Evolutionary conservation across 2,329 filamentous ascomycete species (phyloP).

Genomic region (Talaromyces islandicus): DNA sequence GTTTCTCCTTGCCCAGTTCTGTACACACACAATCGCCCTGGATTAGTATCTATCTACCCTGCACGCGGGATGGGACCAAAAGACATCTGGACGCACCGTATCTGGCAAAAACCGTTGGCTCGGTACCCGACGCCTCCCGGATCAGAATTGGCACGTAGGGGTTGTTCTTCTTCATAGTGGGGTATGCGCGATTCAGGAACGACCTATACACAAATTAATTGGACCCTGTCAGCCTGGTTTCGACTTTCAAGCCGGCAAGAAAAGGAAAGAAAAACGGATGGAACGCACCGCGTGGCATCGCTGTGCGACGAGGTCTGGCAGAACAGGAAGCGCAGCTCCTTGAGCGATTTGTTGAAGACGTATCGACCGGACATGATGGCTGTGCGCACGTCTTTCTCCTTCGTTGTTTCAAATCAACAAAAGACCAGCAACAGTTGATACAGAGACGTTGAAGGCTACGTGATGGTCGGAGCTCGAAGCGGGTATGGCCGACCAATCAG

Average conservation of each 20-base stretch:
- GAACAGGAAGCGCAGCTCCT: constrained; percentile 95
- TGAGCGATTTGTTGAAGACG: constrained; percentile 79
- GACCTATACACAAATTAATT: constrained; percentile 49
- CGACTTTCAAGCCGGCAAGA: neutral
- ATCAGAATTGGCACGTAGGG: constrained; percentile 89
- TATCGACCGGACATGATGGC: constrained; percentile 81
- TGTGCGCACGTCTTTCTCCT: neutral
- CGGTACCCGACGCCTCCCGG: constrained; percentile 78
- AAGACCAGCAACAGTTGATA: too few relatives aligned
- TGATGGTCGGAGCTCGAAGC: neutral
- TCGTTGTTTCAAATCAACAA: neutral
- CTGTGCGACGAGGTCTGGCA: constrained; percentile 92
- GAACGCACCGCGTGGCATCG: constrained; percentile 72
- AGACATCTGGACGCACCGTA: constrained; percentile 61
- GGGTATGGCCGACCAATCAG: constrained; percentile 5
- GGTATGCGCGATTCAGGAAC: constrained; percentile 87
- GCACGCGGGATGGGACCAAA: too few relatives aligned
- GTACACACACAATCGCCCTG: neutral
- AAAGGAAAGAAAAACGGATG: neutral
- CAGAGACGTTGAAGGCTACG: neutral
- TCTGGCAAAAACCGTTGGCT: constrained; percentile 84
- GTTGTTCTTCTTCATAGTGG: constrained; percentile 99
- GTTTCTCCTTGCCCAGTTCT: constrained; percentile 65
- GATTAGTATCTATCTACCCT: neutral
- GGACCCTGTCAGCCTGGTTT: neutral